These are phyloP conservation scores for Apiotrichum gamsii DNA, from an alignment of 1,284 basidiomycete genomes.

Conservation along the genomic window DNA sequence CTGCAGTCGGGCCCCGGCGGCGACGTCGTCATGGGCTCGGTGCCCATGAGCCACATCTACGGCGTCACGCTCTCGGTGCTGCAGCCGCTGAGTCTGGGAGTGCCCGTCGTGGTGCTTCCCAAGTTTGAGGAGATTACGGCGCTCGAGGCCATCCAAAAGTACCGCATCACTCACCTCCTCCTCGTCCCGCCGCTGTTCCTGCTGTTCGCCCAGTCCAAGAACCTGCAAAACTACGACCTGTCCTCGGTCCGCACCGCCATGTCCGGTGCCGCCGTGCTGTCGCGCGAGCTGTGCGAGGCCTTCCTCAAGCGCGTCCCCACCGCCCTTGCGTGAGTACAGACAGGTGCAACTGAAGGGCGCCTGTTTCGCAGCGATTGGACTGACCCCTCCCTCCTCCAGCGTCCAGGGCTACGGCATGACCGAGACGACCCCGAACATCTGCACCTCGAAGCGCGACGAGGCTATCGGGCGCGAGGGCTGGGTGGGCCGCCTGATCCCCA, in stretches of 20 bases:
- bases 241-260: constrained; percentile 58
- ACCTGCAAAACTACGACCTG: constrained; percentile 64
- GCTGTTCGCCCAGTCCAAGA: constrained; percentile 48
- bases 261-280: constrained; percentile 78
- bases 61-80: constrained; percentile 49
- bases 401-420: constrained; percentile 28
- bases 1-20: background rate
- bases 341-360: no score
- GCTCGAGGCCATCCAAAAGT: constrained; percentile 62
- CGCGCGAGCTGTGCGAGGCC: constrained; percentile 40
- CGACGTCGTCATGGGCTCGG: constrained; percentile 10
- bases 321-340: constrained; percentile 53
- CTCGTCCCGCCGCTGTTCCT: constrained; percentile 83
- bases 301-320: constrained; percentile 54
- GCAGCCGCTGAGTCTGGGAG: constrained; percentile 56
- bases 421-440: constrained; percentile 48
- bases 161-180: constrained; percentile 58
- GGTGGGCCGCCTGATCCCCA: constrained; percentile 68
- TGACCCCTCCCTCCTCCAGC: no score
- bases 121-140: constrained; percentile 56
- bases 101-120: constrained; percentile 61
- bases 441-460: constrained; percentile 27
- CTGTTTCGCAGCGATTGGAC: no score
- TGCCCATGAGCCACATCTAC: constrained; percentile 18
- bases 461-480: constrained; percentile 52